A percentile compares a stretch with the other conserved stretches of the same genome.
These are phyloP conservation scores for Periglandula ipomoeae DNA, from an alignment of 2,329 filamentous ascomycete genomes.

Conservation along the genomic window DNA sequence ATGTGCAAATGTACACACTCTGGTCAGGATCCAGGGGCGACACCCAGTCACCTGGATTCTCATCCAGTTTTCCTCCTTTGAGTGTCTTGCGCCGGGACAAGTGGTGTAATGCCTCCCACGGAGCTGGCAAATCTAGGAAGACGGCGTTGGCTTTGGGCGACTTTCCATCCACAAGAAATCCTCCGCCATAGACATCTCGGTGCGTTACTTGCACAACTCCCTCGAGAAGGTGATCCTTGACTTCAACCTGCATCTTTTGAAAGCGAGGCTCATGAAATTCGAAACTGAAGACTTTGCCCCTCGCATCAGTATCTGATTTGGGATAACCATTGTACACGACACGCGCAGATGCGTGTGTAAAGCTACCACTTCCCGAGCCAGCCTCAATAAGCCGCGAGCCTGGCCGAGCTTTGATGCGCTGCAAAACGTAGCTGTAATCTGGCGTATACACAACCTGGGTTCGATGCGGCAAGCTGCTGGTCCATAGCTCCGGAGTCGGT, in stretches of 20 bases:
- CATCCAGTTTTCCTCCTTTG: conserved; percentile 14
- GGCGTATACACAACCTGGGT: conserved; percentile 84
- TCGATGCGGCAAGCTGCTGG: conserved; percentile 66
- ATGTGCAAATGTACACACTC: conserved; percentile 77
- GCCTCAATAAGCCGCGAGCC: conserved; percentile 70
- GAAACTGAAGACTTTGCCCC: conserved; percentile 70
- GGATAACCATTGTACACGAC: conserved; percentile 69
- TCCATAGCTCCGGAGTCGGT: conserved; percentile 78
- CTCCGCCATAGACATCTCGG: conserved; percentile 68
- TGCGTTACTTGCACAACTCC: conserved; percentile 63
- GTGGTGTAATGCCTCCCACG: conserved; percentile 71
- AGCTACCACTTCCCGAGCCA: conserved; percentile 73
- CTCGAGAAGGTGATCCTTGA: conserved; percentile 57
- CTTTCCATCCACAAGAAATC: conserved; percentile 54
- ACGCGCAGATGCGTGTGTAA: conserved; percentile 69
- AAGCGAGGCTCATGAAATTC: conserved; percentile 71
- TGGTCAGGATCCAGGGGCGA: conserved; percentile 63
- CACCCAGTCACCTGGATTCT: conserved; percentile 30
- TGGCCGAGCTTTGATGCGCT: conserved; percentile 64
- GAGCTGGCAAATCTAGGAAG: conserved; percentile 73
- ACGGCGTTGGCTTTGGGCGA: conserved; percentile 60
- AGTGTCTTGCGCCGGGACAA: conserved; percentile 45
- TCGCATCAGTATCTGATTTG: conserved; percentile 29
- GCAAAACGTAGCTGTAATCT: conserved; percentile 77
- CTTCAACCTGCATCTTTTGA: conserved; percentile 58